A percentile compares a stretch with the other conserved stretches of the same genome.
phyloP scores from a whole-genome alignment of 1,284 basidiomycete species.

The Tilletia horrida region DNA sequence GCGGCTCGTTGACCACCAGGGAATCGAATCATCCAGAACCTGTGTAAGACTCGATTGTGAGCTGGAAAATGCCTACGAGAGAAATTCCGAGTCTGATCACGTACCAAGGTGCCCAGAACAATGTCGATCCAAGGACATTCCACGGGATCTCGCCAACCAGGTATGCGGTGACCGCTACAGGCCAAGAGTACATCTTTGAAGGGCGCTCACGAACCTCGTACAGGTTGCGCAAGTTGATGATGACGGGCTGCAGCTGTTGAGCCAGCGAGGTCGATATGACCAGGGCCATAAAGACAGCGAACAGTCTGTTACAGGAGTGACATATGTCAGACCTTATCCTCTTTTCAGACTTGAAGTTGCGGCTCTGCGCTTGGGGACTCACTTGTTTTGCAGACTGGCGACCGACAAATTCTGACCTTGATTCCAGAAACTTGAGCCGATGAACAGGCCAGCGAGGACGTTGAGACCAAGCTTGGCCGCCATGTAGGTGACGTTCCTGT shows the following conservation, averaged over 20 bases:
- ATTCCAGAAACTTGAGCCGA: constrained; percentile 57
- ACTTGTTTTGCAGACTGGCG: constrained; percentile 27
- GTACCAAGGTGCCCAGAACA: constrained; percentile 43
- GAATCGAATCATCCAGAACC: constrained; percentile 39
- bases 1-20: constrained; percentile 28
- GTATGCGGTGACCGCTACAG: constrained; percentile 61
- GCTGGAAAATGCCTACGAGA: too few relatives aligned
- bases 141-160: constrained; percentile 56
- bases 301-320: constrained; percentile 66
- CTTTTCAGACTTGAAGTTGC: too few relatives aligned
- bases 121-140: constrained; percentile 43
- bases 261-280: constrained; percentile 46
- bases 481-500: constrained; percentile 48
- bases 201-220: constrained; percentile 73
- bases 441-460: constrained; percentile 61
- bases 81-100: too few relatives aligned
- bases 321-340: background rate
- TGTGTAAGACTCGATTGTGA: too few relatives aligned
- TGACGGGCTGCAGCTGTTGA: constrained; percentile 56
- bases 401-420: constrained; percentile 33
- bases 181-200: constrained; percentile 79
- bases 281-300: constrained; percentile 59
- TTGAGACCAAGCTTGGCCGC: constrained; percentile 58
- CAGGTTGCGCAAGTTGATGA: constrained; percentile 61
- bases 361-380: background rate